phyloP scores from a whole-genome alignment of 2,329 filamentous ascomycete species.

The Shiraia bambusicola region DNA sequence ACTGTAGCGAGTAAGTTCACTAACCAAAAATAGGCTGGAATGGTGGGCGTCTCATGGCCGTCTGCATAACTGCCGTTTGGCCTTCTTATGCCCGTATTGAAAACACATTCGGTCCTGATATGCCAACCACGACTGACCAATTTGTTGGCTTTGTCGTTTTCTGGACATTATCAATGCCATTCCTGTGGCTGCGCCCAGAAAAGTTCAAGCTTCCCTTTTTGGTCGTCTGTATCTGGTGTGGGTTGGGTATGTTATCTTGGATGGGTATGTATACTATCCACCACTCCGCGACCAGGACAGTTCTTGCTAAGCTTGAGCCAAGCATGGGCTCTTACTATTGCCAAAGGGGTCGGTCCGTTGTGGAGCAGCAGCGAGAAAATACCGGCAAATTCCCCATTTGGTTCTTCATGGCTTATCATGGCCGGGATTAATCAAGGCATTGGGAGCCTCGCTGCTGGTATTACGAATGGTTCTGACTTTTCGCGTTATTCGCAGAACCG shows the following conservation, averaged over 20 bases:
- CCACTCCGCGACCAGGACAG: too few relatives aligned
- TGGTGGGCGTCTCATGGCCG: slow-evolving; percentile 36
- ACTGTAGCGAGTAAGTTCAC: too few relatives aligned
- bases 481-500: slow-evolving; percentile 45
- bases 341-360: slow-evolving; percentile 49
- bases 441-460: slow-evolving; percentile 46
- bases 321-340: slow-evolving; percentile 49
- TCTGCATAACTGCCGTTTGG: slow-evolving; percentile 42
- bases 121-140: slow-evolving; percentile 40
- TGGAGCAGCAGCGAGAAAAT: slow-evolving; percentile 44
- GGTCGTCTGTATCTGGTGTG: slow-evolving; percentile 48
- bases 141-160: slow-evolving; percentile 41
- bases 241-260: slow-evolving; percentile 48
- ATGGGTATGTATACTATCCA: slow-evolving; percentile 38
- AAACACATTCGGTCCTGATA: slow-evolving; percentile 36
- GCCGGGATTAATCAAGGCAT: slow-evolving; percentile 49
- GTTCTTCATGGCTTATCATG: slow-evolving; percentile 50
- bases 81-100: slow-evolving; percentile 39
- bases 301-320: too few relatives aligned
- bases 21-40: slow-evolving; percentile 33
- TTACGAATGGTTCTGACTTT: slow-evolving; percentile 50
- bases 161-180: slow-evolving; percentile 44
- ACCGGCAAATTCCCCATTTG: slow-evolving; percentile 41
- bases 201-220: slow-evolving; percentile 53
- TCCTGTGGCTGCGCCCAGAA: slow-evolving; percentile 54